phyloP scores from a whole-genome alignment of 2,329 filamentous ascomycete species.

The Exophiala viscosa region DNA sequence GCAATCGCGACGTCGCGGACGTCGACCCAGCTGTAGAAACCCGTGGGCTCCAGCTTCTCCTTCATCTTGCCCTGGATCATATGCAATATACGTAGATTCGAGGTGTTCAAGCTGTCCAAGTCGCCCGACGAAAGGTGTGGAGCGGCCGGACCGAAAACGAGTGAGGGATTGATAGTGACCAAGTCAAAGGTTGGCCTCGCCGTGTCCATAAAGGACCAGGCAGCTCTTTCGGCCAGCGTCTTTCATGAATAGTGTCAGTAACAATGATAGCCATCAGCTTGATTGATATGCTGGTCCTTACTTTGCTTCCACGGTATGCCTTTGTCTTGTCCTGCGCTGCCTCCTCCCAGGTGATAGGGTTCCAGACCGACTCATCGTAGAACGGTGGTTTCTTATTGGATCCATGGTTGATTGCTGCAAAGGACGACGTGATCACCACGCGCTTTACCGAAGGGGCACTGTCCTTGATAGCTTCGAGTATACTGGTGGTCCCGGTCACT shows the following conservation, averaged over 20 bases:
- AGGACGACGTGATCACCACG: conserved; percentile 68
- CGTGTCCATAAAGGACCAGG: too few species aligned
- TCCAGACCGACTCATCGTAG: conserved; percentile 40
- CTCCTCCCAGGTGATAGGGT: conserved; percentile 41
- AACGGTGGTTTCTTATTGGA: conserved; percentile 35
- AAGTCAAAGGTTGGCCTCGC: too few species aligned
- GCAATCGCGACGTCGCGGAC: conserved; percentile 22
- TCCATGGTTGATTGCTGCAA: conserved; percentile 29
- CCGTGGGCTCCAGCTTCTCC: conserved; percentile 31
- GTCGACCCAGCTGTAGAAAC: conserved; percentile 36
- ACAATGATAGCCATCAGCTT: too few species aligned
- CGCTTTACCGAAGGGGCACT: conserved; percentile 63
- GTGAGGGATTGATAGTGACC: too few species aligned
- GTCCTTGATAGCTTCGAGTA: conserved; percentile 59
- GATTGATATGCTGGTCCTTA: not conserved
- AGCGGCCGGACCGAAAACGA: too few species aligned
- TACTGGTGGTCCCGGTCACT: conserved; percentile 59
- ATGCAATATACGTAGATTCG: too few species aligned
- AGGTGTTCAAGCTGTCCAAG: too few species aligned
- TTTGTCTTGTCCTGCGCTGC: conserved; percentile 31
- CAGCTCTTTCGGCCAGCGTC: too few species aligned
- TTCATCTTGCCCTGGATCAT: conserved; percentile 32
- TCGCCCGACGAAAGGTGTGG: too few species aligned
- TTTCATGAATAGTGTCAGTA: too few species aligned
- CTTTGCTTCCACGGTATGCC: conserved; percentile 52